Percentiles rank a stretch among this genome's conserved stretches.
Evolutionary conservation across 2,329 filamentous ascomycete species (phyloP).

Genomic region (Dothideomycetidae sp.): DNA sequence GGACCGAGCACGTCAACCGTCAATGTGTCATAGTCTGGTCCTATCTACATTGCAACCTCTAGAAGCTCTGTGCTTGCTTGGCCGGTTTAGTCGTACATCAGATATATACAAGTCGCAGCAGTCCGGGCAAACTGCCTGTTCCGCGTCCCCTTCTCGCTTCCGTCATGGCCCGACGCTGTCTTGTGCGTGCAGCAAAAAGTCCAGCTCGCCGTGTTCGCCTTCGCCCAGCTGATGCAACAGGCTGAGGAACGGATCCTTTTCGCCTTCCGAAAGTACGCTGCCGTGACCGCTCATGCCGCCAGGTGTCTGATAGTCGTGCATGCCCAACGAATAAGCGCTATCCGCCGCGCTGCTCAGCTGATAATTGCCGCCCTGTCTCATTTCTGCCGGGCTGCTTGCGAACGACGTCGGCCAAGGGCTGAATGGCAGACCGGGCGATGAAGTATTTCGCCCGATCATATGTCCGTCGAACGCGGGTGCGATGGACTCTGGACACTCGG

Average conservation of each 20-base stretch:
- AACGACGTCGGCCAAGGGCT: constrained; percentile 14
- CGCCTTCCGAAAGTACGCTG: constrained; percentile 31
- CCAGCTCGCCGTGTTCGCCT: constrained; percentile 58
- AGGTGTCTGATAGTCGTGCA: constrained; percentile 30
- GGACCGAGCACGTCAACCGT: no score
- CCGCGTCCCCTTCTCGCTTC: no score
- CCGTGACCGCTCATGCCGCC: constrained; percentile 28
- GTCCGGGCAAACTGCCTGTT: no score
- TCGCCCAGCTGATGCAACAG: constrained; percentile 70
- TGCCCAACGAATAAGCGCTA: constrained; percentile 14
- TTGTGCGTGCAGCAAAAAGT: constrained; percentile 49
- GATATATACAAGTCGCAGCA: no score
- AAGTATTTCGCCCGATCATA: constrained; percentile 21
- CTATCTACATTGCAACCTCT: no score
- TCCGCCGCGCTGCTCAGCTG: constrained; percentile 13
- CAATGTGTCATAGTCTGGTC: no score
- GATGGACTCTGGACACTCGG: constrained; percentile 6
- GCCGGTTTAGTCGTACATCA: no score
- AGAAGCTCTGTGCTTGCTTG: no score
- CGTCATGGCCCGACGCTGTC: no score
- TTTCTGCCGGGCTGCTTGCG: constrained; percentile 10
- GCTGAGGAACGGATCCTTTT: constrained; percentile 70
- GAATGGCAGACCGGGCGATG: constrained; percentile 29
- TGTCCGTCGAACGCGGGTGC: constrained; percentile 10
- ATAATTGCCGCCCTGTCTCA: constrained; percentile 9